These are phyloP conservation scores for Solidago caesia DNA, from an alignment of 129 eudicot genomes.

Conservation along the genomic window DNA sequence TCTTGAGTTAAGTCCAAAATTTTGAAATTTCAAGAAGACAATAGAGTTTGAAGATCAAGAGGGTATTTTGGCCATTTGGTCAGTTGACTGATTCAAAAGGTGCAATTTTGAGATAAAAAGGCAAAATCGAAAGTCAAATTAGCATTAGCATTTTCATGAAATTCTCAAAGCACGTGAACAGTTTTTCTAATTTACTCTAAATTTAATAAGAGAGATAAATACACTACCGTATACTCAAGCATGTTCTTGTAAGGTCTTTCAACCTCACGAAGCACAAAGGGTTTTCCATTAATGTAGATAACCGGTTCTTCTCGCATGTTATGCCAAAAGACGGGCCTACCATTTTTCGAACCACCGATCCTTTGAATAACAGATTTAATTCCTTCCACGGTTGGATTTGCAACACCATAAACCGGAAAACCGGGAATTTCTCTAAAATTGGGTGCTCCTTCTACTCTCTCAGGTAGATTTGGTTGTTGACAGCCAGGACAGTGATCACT, in stretches of 20 bases:
- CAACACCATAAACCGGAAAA: constrained; percentile 96
- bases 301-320: constrained; percentile 99
- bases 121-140: not conserved
- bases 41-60: not conserved
- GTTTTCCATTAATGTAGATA: constrained; percentile 90
- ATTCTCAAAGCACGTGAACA: not conserved
- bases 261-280: constrained; percentile 97
- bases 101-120: not conserved
- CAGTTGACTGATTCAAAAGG: not conserved
- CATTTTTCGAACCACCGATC: constrained; percentile 72
- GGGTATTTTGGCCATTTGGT: not conserved
- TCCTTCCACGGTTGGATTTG: constrained; percentile 94
- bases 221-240: constrained; percentile 88
- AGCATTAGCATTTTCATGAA: not conserved
- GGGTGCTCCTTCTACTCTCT: constrained; percentile 96
- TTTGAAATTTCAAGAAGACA: too few relatives aligned
- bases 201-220: constrained; percentile 13
- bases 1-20: too few relatives aligned
- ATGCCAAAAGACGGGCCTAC: constrained; percentile 93
- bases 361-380: constrained; percentile 81
- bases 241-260: constrained; percentile 97
- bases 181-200: not conserved
- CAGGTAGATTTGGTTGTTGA: constrained; percentile 73
- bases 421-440: constrained; percentile 93
- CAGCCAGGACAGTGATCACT: constrained; percentile 99